Conservation (phyloP, 192 early-diverging fungal genomes). For the Coemansia sp. region DNA sequence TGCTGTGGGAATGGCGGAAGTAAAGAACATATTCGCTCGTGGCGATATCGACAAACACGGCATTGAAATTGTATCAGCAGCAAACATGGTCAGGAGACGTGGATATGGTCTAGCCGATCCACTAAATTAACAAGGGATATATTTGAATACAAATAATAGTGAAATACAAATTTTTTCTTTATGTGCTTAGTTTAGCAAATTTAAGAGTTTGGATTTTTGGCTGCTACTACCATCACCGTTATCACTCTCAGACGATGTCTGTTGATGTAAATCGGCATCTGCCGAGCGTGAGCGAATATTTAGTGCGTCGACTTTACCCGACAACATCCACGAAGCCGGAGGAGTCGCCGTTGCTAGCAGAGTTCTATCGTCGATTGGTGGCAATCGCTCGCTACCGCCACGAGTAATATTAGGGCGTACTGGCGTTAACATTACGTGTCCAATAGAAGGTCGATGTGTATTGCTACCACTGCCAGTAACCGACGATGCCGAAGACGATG, state of each 20-base stretch:
- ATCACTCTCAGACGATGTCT: neutral
- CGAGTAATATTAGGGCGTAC: neutral
- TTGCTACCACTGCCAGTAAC: neutral
- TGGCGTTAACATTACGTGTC: neutral
- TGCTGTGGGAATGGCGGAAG: neutral
- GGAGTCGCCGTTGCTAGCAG: neutral
- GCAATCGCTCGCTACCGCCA: conserved; percentile 2
- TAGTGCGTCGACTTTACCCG: conserved; percentile 1
- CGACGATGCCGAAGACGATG: neutral
- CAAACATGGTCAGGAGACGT: conserved; percentile 49
- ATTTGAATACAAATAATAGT: neutral
- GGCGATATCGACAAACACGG: conserved; percentile 35
- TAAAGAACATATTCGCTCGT: conserved; percentile 25
- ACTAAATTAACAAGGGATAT: conserved; percentile 20
- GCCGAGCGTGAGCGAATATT: conserved; percentile 3
- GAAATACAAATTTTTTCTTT: too few species aligned
- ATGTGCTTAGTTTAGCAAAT: conserved; percentile 33
- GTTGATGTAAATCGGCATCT: neutral
- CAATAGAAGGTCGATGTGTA: neutral
- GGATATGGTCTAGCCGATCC: conserved; percentile 49
- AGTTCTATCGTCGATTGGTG: neutral
- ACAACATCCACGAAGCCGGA: neutral
- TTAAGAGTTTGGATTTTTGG: conserved; percentile 21
- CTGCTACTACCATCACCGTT: neutral
- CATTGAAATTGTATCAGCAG: conserved; percentile 46